Evolutionary conservation across 345 rosid species (phyloP).

Genomic region (Jatropha curcas): DNA sequence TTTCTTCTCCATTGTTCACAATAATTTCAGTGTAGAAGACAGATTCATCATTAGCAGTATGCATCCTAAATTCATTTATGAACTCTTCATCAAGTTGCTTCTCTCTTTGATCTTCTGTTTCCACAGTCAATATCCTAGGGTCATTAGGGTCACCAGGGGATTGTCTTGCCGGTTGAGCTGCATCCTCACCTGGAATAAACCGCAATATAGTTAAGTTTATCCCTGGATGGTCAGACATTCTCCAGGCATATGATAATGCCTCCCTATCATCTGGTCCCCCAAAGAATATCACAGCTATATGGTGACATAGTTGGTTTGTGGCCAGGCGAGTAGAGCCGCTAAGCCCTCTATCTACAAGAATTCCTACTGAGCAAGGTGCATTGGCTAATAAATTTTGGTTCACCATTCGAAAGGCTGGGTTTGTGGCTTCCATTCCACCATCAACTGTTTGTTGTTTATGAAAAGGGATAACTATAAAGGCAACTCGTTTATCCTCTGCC

Average conservation of each 20-base stretch:
- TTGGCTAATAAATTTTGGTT: conserved; percentile 75
- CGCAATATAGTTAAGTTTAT: conserved; percentile 58
- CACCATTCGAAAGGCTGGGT: conserved; percentile 72
- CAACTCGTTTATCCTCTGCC: conserved; percentile 84
- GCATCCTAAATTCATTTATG: conserved; percentile 51
- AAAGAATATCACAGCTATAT: conserved; percentile 71
- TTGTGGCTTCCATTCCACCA: conserved; percentile 94
- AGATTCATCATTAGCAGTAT: conserved; percentile 43
- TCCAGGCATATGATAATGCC: conserved; percentile 74
- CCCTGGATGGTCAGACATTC: conserved; percentile 78
- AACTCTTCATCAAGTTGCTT: conserved; percentile 58
- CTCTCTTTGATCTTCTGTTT: conserved; percentile 37
- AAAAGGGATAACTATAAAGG: conserved; percentile 79
- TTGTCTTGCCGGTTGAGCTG: conserved; percentile 11
- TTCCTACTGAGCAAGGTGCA: conserved; percentile 87
- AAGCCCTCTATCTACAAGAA: conserved; percentile 85
- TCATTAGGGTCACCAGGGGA: conserved; percentile 7
- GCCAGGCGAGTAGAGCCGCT: conserved; percentile 53
- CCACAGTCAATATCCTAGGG: conserved; percentile 22
- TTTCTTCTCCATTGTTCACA: conserved; percentile 81
- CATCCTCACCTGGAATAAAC: conserved; percentile 52
- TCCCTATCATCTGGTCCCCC: conserved; percentile 93
- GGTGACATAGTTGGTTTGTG: conserved; percentile 56
- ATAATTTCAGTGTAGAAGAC: conserved; percentile 49
- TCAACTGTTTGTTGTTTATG: conserved; percentile 93